phyloP scores from a whole-genome alignment of 2,329 filamentous ascomycete genomes.

The Trichophyton schoenleinii region DNA sequence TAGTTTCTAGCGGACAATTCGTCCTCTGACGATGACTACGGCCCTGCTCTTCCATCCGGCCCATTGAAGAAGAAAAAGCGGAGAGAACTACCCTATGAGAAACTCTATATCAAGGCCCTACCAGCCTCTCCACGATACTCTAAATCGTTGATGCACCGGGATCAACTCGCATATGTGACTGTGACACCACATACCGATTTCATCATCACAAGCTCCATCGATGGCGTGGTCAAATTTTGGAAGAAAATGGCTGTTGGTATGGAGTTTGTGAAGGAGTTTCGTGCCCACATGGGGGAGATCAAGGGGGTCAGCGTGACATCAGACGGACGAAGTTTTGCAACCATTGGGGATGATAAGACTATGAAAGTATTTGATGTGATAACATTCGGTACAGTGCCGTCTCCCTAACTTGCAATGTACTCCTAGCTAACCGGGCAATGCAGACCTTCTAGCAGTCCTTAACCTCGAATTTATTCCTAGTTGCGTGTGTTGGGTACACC shows the following conservation, averaged over 20 bases:
- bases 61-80: constrained; percentile 74
- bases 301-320: constrained; percentile 70
- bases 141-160: constrained; percentile 96
- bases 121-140: constrained; percentile 73
- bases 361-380: constrained; percentile 52
- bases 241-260: constrained; percentile 85
- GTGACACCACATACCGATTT: constrained; percentile 90
- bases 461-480: constrained; percentile 62
- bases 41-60: constrained; percentile 73
- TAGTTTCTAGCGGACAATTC: constrained; percentile 35
- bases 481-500: constrained; percentile 85
- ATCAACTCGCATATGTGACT: constrained; percentile 76
- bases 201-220: constrained; percentile 80
- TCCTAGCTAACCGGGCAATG: constrained; percentile 4
- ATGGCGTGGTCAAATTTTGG: constrained; percentile 99
- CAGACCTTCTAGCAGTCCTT: constrained; percentile 69
- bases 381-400: constrained; percentile 51
- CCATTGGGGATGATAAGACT: constrained; percentile 50
- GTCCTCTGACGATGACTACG: constrained; percentile 85
- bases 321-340: constrained; percentile 89
- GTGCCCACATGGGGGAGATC: constrained; percentile 77
- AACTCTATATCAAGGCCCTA: constrained; percentile 82
- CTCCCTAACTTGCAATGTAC: neutral
- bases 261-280: constrained; percentile 97
- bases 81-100: constrained; percentile 82